Evolutionary conservation across 495 filamentous ascomycete species (phyloP).

Genomic region (Xylaria intraflava): DNA sequence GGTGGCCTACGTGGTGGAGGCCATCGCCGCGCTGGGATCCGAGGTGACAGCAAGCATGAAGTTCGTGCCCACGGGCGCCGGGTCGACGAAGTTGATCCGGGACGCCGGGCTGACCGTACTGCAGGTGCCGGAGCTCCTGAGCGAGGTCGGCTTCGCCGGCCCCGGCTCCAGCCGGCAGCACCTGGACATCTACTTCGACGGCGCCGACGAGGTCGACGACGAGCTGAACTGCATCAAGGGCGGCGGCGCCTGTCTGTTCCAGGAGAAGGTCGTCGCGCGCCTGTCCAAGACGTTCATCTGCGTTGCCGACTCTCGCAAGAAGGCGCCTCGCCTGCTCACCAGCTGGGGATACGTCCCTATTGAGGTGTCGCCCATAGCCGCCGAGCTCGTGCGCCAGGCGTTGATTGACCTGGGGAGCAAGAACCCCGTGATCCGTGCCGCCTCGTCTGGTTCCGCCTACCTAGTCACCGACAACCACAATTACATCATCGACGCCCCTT

Average conservation of each 20-base stretch:
- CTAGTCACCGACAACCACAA: conserved; percentile 90
- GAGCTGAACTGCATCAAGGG: conserved; percentile 96
- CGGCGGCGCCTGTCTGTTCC: conserved; percentile 91
- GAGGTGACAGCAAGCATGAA: conserved; percentile 55
- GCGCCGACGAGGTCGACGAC: conserved; percentile 94
- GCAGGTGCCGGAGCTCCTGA: conserved; percentile 49
- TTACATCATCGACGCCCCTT: conserved; percentile 89
- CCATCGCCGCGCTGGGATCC: conserved; percentile 66
- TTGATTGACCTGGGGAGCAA: conserved; percentile 64
- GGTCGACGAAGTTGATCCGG: conserved; percentile 76
- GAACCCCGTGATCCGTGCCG: conserved; percentile 61
- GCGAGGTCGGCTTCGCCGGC: conserved; percentile 19
- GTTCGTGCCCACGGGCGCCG: conserved; percentile 89
- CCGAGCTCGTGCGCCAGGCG: conserved; percentile 58
- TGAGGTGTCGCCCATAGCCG: conserved; percentile 82
- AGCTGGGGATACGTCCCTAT: conserved; percentile 82
- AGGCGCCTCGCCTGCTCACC: conserved; percentile 67
- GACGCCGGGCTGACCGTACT: conserved; percentile 68
- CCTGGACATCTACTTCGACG: conserved; percentile 86
- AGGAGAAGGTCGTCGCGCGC: conserved; percentile 92
- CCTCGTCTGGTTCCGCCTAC: conserved; percentile 59
- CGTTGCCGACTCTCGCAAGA: conserved; percentile 90
- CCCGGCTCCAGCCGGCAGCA: conserved; percentile 22
- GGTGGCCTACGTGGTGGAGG: conserved; percentile 91
- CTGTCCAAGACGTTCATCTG: conserved; percentile 83